Base-by-base conservation (phyloP, 768 basidiomycete species). In the Leccinum obscurum region DNA sequence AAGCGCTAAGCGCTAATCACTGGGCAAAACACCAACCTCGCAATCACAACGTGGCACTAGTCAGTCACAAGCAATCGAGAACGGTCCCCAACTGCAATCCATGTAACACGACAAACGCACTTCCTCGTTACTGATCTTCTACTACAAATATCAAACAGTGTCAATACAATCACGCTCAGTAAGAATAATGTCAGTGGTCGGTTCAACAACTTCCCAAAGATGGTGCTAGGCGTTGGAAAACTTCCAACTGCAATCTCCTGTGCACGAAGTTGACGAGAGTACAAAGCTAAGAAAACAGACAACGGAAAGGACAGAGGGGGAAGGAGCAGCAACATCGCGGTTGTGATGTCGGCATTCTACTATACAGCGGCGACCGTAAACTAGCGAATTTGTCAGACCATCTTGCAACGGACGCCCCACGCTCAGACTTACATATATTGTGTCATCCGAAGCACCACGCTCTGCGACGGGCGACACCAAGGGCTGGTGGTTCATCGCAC, bases 401-500 rank as follows among this genome's bases (percentile, higher is more conserved):
- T 52, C 37, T 46, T 6, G 7, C 4, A 49, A 55, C 48, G 8
- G 17, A 56, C 1, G 37, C 37, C 37, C 3, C 30, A 55, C 44
- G 52, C 7, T 32, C 24, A 11, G 32, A 57, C 77, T 73, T 57
- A 76, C 72, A 41, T 81, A 81, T 54, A 79, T 73, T 3, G 65
- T 63, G 57, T 81, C 80, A 52, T 80, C 80, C 17, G 79, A 62
- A n/a, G 56, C 48, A 28, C 80, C 80, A 22, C 76, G 80, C 61
- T 79, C 71, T 9, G 77, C 77, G 24, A 77, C 57, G 17, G 71
- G 73, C 57, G 76, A 66, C 15, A 72, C 58, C 22, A 70, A 71
- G 13, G 72, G 70, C 50, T 81, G 81, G 59, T 81, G 81, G 70
- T 83, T 84, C 51, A 80, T 75, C 14, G 80, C 79, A 11, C 77